Base-by-base conservation (phyloP, 2,329 filamentous ascomycete genomes). In the Pyrenochaeta sp. region DNA sequence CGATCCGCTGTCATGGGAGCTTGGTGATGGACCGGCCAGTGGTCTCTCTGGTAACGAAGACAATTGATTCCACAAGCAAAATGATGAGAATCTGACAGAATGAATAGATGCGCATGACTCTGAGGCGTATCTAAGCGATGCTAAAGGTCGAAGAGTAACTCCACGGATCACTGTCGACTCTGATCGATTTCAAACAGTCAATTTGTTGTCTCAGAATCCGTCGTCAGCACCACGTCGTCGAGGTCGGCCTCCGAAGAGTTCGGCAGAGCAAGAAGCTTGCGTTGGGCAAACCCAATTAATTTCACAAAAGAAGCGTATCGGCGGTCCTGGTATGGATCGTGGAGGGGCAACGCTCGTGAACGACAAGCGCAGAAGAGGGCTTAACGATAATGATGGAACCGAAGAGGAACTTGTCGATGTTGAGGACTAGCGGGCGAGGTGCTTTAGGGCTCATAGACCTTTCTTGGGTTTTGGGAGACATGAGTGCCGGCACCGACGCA, bases 1-100 rank as follows among this genome's bases (percentile, higher is more conserved):
- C n/a, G 69, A 73, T 17, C 75, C 80, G 15, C 64, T 86, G 37
- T 82, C 82, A n/a, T 84, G 83, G 81, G 76, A 79, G 60, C 75
- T 83, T 37, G 85, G 85, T n/a, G 85, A 87, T 74, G 85, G 86
- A 46, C 85, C 84, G 36, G 77, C 77, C 42, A 79, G 80, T 52
- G 80, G 80, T 56, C 73, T 80, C 64, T 81, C 80, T 75, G 84
- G 85, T 87, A 80, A 83, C 82, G 77, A 66, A 59, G 62, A 61
- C 45, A 49, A 40, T 51, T 47, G 27, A 48, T 35, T 17, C 47
- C 11, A 27, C n/a, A n/a, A 39, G n/a, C 10, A 36, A n/a, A 45
- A 41, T 17, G 41, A 44, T 61, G 41, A 61, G 51, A 49, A 32
- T 53, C 58, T 69, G 60, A 72, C 60, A 54, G 23, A 63, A 42